Base-by-base conservation (phyloP, 176 grass and related monocot genomes). In the Elaeis guineensis region DNA sequence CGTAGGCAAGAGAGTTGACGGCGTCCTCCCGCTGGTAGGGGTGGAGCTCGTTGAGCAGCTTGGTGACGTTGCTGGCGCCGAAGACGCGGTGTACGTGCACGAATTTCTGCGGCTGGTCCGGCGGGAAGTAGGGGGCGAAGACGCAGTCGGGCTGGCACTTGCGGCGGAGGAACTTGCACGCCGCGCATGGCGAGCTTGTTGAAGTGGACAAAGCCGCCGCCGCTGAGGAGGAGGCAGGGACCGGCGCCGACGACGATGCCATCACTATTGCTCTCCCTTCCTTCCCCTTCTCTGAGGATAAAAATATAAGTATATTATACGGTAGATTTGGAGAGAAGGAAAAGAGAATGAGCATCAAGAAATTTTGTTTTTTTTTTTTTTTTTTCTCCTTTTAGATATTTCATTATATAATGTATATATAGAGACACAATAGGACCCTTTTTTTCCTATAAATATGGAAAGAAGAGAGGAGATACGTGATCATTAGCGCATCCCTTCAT, bases 101-200 rank as follows among this genome's bases (percentile, higher is more conserved):
- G 77, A 99, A 99, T 82, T 93, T 99, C 72, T 91, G 87, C 19
- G 94, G 88, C 73, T 99, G 89, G 74, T 99, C 94, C 50, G 94
- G 94, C 49, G 94, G 94, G 70, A 99, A 99, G 78, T 99, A 99
- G 63, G 94, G 94, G 61, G 94, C 88, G 57, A 99, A 99, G 57
- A 99, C 94, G 78, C 94, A 99, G 72, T 99, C 88, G 0, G 94
- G 94, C 52, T 99, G 94, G 77, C 94, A 99, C 73, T 93, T 99
- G 69, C 94, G 94, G 0, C 94, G 82, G 12, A 99, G 85, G 57
- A 99, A 99, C 79, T 99, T 99, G 88, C 88, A 99, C 5, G 94
- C 94, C 12, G 94, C 94, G 77, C 94, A 99, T 29, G 94, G 94
- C 3, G 94, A 99, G 0, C 87, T 86, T 14, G 93, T 86, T 48